Evolutionary conservation across 495 filamentous ascomycete species (phyloP).

Genomic region (Trichodelitschia bisporula): DNA sequence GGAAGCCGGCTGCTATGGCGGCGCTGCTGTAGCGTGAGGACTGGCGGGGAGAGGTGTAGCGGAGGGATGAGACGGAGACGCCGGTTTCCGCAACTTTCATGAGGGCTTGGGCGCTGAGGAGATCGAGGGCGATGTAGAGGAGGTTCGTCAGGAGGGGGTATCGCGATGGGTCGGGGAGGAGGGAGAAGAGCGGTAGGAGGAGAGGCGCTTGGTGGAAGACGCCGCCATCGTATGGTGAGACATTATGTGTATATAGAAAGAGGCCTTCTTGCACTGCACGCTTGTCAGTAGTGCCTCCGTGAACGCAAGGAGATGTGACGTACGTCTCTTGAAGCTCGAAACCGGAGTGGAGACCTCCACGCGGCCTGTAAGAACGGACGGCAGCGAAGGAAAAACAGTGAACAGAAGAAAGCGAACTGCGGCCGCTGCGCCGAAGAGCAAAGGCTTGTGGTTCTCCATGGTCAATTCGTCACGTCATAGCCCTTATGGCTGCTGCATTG

Average conservation of each 20-base stretch:
- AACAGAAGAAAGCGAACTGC: constrained; percentile 60
- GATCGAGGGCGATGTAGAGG: constrained; percentile 60
- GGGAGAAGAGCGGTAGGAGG: constrained; percentile 69
- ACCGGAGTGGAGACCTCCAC: constrained; percentile 94
- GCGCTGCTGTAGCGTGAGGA: constrained; percentile 52
- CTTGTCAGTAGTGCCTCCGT: neutral
- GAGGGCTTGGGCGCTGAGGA: constrained; percentile 64
- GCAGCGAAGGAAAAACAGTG: constrained; percentile 56
- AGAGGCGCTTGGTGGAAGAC: constrained; percentile 94
- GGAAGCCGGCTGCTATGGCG: constrained; percentile 58
- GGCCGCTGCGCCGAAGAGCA: constrained; percentile 52
- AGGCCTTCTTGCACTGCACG: constrained; percentile 73
- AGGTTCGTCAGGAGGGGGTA: constrained; percentile 50
- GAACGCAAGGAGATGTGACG: constrained; percentile 10
- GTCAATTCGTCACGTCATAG: no score
- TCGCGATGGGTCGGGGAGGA: constrained; percentile 41
- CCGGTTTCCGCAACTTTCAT: constrained; percentile 63
- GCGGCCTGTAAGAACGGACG: constrained; percentile 65
- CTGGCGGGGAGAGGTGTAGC: constrained; percentile 56
- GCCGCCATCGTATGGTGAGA: constrained; percentile 92
- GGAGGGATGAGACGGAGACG: constrained; percentile 41
- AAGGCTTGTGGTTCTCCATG: constrained; percentile 48
- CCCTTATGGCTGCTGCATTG: no score
- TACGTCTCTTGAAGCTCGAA: constrained; percentile 92
- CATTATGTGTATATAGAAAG: constrained; percentile 86